Conservation (phyloP, 2,329 filamentous ascomycete species). For the Orbilia quercus region DNA sequence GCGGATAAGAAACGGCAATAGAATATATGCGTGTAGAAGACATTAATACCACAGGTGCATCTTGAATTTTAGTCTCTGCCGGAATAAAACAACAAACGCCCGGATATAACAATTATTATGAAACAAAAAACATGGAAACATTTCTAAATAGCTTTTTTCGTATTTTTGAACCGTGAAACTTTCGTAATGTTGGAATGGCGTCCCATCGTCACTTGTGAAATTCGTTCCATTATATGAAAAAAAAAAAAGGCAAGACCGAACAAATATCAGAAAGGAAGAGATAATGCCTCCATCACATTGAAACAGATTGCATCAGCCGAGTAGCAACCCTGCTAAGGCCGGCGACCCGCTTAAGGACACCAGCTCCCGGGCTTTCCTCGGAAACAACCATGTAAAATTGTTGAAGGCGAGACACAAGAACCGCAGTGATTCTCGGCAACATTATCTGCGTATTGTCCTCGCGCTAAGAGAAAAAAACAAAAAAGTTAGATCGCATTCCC, state of each 20-base stretch:
- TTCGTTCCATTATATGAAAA: neutral
- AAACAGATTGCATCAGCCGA: slow-evolving; percentile 56
- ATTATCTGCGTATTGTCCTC: slow-evolving; percentile 61
- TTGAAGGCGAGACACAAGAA: slow-evolving; percentile 68
- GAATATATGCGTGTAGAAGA: slow-evolving; percentile 17
- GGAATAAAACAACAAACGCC: slow-evolving; percentile 32
- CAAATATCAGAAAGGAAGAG: too few relatives aligned
- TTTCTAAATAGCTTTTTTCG: slow-evolving; percentile 20
- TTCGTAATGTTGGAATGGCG: slow-evolving; percentile 24
- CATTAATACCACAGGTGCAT: slow-evolving; percentile 6
- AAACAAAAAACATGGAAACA: slow-evolving; percentile 17
- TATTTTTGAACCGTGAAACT: slow-evolving; percentile 18
- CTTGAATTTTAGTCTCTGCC: slow-evolving; percentile 9
- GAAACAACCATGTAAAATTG: slow-evolving; percentile 68
- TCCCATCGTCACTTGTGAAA: slow-evolving; percentile 20
- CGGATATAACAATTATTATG: slow-evolving; percentile 22
- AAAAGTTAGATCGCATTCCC: slow-evolving; percentile 61
- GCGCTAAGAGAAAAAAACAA: too few relatives aligned
- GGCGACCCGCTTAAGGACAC: slow-evolving; percentile 64
- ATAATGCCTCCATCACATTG: slow-evolving; percentile 12
- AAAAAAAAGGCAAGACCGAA: slow-evolving; percentile 4
- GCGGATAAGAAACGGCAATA: slow-evolving; percentile 1
- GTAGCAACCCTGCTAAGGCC: slow-evolving; percentile 58
- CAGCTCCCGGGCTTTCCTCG: slow-evolving; percentile 66
- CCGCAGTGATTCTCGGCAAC: slow-evolving; percentile 70